A percentile compares a stretch with the other conserved stretches of the same genome.
These are phyloP conservation scores for Mychonastes homosphaera DNA, from an alignment of 139 green algal species.

Conservation along the genomic window DNA sequence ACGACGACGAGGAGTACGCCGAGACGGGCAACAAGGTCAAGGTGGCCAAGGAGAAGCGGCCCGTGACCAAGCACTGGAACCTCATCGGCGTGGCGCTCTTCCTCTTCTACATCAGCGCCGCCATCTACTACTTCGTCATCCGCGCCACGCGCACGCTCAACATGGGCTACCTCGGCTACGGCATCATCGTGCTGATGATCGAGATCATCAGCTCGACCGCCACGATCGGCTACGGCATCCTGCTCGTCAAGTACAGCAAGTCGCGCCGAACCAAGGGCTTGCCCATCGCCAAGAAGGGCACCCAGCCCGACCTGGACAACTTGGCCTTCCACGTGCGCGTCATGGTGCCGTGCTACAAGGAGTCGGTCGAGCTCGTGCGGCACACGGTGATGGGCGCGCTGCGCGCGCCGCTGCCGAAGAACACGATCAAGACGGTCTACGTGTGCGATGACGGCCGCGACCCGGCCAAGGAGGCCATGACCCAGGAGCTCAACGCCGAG, in stretches of 20 bases:
- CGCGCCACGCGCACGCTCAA: slow-evolving; percentile 21
- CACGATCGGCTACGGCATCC: slow-evolving; percentile 31
- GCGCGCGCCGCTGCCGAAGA: slow-evolving; percentile 21
- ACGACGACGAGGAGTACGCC: slow-evolving; percentile 24
- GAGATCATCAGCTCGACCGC: slow-evolving; percentile 33
- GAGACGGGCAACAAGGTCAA: slow-evolving; percentile 20
- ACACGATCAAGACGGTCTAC: slow-evolving; percentile 23
- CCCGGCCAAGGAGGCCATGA: slow-evolving; percentile 21
- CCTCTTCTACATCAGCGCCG: slow-evolving; percentile 18
- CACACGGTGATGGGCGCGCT: slow-evolving; percentile 21
- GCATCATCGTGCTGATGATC: slow-evolving; percentile 26
- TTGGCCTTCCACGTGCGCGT: slow-evolving; percentile 28
- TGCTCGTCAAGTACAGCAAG: slow-evolving; percentile 27
- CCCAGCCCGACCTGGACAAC: slow-evolving; percentile 26
- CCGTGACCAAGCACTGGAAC: slow-evolving; percentile 28
- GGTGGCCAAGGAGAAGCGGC: slow-evolving; percentile 16
- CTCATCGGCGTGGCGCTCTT: slow-evolving; percentile 19
- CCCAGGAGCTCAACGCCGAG: slow-evolving; percentile 21
- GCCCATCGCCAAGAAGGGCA: slow-evolving; percentile 22
- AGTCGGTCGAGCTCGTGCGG: slow-evolving; percentile 16
- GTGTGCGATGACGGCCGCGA: slow-evolving; percentile 25
- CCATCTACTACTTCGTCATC: slow-evolving; percentile 22
- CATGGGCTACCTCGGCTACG: slow-evolving; percentile 28
- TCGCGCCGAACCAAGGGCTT: slow-evolving; percentile 22
- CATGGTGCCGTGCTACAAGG: slow-evolving; percentile 45